These are phyloP conservation scores for Crassisporium funariophilum DNA, from an alignment of 768 basidiomycete species.

Conservation along the genomic window DNA sequence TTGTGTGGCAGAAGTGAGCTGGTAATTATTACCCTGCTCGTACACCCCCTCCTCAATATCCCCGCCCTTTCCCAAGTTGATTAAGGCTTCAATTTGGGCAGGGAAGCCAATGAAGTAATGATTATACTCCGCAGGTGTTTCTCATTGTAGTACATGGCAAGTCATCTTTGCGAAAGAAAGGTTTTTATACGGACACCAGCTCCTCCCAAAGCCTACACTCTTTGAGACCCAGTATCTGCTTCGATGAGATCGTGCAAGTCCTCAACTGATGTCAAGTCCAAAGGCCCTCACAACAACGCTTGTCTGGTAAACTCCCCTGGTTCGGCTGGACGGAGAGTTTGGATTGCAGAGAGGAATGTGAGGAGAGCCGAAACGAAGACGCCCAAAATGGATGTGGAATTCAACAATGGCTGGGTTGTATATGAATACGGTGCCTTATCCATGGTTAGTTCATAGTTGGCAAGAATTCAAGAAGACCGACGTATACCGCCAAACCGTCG, in stretches of 20 bases:
- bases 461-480: conserved; percentile 27
- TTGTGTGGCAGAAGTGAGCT: conserved; percentile 2
- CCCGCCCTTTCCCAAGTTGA: conserved; percentile 93
- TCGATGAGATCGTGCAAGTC: conserved; percentile 86
- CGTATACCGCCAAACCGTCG: conserved; percentile 81
- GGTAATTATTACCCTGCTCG: conserved; percentile 59
- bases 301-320: conserved; percentile 89
- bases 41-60: conserved; percentile 84
- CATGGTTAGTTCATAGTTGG: background rate
- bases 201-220: conserved; percentile 68
- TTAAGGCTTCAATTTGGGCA: conserved; percentile 82
- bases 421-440: conserved; percentile 73
- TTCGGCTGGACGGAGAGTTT: conserved; percentile 74
- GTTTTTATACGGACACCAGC: conserved; percentile 65
- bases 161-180: background rate
- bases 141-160: conserved; percentile 50
- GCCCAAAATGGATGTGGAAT: conserved; percentile 85
- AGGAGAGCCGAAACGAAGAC: conserved; percentile 78
- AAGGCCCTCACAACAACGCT: conserved; percentile 76
- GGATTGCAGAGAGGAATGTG: conserved; percentile 57
- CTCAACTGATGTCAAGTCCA: conserved; percentile 89
- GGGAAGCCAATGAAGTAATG: conserved; percentile 70
- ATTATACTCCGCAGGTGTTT: conserved; percentile 57
- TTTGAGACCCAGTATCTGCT: conserved; percentile 84
- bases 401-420: conserved; percentile 82